Conservation (phyloP, 805 yeast genomes). For the Lachancea dasiensis region DNA sequence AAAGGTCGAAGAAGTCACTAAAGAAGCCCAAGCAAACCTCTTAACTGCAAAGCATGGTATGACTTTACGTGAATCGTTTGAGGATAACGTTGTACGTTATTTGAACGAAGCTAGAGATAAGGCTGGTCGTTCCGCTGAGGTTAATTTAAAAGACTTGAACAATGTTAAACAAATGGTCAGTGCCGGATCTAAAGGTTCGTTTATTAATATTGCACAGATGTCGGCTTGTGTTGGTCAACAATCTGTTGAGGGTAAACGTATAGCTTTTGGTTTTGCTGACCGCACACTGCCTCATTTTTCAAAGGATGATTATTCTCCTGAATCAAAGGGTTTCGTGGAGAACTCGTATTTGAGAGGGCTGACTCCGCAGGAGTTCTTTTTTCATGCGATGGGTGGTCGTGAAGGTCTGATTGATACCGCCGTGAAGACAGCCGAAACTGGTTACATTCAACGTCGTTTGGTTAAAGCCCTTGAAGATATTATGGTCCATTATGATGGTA, state of each 20-base stretch:
- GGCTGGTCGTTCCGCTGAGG: conserved; percentile 98
- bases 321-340: conserved; percentile 96
- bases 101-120: conserved; percentile 98
- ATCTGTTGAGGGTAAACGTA: conserved; percentile 99
- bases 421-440: conserved; percentile 98
- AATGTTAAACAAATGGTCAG: conserved; percentile 99
- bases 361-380: conserved; percentile 97
- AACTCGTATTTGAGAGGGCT: conserved; percentile 95
- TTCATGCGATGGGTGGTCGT: conserved; percentile 99
- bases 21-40: conserved; percentile 83
- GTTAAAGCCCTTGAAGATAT: conserved; percentile 95
- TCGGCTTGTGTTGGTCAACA: conserved; percentile 99
- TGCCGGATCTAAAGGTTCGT: conserved; percentile 99
- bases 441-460: conserved; percentile 96
- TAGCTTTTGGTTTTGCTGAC: conserved; percentile 94
- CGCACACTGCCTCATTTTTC: conserved; percentile 97
- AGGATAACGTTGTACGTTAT: conserved; percentile 91
- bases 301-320: conserved; percentile 97
- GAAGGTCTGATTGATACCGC: conserved; percentile 99
- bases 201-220: conserved; percentile 98
- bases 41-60: conserved; percentile 98
- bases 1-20: conserved; percentile 89
- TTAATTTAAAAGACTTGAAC: conserved; percentile 86
- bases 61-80: conserved; percentile 98
- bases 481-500: conserved; percentile 97